Evolutionary conservation across 192 early-diverging fungal species (phyloP).

Genomic region (Dissophora ornata): DNA sequence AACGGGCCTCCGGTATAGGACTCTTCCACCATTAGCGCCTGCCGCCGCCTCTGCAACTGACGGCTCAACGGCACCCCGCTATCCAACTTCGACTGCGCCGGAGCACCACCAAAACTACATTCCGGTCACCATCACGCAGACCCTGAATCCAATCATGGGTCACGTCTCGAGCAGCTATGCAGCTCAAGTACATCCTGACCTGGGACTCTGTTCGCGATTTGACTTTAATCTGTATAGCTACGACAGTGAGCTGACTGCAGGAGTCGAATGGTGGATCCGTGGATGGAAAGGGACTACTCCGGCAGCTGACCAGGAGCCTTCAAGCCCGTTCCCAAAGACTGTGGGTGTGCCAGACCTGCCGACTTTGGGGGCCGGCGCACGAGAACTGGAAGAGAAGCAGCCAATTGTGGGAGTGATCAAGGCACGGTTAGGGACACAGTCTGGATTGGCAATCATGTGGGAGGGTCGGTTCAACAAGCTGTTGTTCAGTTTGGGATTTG

Average conservation of each 20-base stretch:
- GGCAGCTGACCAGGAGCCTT: constrained; percentile 11
- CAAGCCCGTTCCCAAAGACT: constrained; percentile 22
- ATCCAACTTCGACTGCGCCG: constrained; percentile 47
- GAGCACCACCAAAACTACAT: constrained; percentile 51
- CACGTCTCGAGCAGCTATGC: constrained; percentile 88
- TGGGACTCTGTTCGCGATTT: constrained; percentile 85
- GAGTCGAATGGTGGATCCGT: constrained; percentile 81
- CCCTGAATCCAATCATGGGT: constrained; percentile 94
- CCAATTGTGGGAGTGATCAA: constrained; percentile 45
- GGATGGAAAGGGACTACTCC: constrained; percentile 35
- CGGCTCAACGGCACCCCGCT: constrained; percentile 22
- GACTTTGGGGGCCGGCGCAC: constrained; percentile 36
- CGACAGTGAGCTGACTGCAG: constrained; percentile 88
- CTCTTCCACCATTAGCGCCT: constrained; percentile 58
- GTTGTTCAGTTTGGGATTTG: constrained; percentile 75
- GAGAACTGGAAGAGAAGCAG: constrained; percentile 31
- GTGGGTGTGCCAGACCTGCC: constrained; percentile 24
- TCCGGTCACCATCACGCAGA: constrained; percentile 75
- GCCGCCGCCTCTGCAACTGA: constrained; percentile 12
- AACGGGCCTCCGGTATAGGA: constrained; percentile 76
- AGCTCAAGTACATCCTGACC: constrained; percentile 74
- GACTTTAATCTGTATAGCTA: constrained; percentile 93
- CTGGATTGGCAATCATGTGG: constrained; percentile 77
- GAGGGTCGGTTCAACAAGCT: constrained; percentile 75
- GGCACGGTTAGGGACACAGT: constrained; percentile 41